Base-by-base conservation (phyloP, 1,139 yeast species). In the Hansenula sp. region DNA sequence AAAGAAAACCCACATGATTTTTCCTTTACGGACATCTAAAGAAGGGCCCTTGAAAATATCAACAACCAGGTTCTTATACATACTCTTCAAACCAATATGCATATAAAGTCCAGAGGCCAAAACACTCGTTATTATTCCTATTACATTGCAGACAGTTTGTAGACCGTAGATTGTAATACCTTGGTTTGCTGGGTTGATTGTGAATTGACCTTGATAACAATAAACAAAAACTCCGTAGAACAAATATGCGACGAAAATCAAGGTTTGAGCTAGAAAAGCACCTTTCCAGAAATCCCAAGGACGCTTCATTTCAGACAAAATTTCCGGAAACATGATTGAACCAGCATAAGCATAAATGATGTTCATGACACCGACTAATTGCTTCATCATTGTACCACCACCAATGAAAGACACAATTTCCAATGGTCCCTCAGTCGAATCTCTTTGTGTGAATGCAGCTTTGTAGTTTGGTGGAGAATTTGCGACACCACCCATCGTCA, bases 271-370 rank as follows among this genome's bases (percentile, higher is more conserved):
- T 33, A 60, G 48, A 13, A 65, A 55, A 68, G 72, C 67, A 36
- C 74, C 76, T 55, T 71, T 68, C 68, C 72, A 64, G 60, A 72
- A 72, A 51, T 72, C 76, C 63, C 56, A 58, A 19, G 76, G 76
- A 38, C 70, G 60, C 45, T 62, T 63, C 71, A 72, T 66, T 55
- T 72, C 76, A 8, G 74, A 67, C 70, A 72, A 66, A 48, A 71
- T 65, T 51, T 71, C 74, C 32, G 66, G 60, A 55, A 70, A 71
- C 46, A 71, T 66, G 50, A 71, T 64, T 19, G 76, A 74, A 55
- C 76, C 76, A 46, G 76, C 76, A 60, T 69, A 72, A 5, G 76
- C 68, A 48, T 67, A 72, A 30, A 71, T 75, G 53, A 71, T 68
- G 55, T 72, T 70, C 66, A 68, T 70, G 53, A 69, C 58, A 39